Base-by-base conservation (phyloP, 2,329 filamentous ascomycete species). In the Leptographium galeiforme region DNA sequence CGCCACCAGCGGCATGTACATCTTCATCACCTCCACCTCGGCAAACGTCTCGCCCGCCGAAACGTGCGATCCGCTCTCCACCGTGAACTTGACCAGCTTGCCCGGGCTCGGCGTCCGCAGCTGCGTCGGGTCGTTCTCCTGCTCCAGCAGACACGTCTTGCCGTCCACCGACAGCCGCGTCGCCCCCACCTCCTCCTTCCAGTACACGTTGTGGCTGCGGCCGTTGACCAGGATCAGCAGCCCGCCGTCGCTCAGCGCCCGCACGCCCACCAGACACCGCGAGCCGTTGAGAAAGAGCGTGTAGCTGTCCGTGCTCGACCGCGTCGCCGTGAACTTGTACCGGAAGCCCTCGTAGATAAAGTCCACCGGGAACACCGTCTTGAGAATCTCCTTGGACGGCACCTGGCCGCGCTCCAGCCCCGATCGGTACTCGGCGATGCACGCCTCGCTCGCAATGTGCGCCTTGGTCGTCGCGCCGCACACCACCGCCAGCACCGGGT, bases 21-120 rank as follows among this genome's bases (percentile, higher is more conserved):
- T 98, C 79, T 98, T 98, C 93, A 98, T 98, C 71, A 98, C 93
- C 72, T 98, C 93, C 43, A 98, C 91, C 70, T 98, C 93, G 53
- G 93, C 93, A 65, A 89, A 98, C 38, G 91, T 77, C 69, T 97
- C 87, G 54, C 91, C 91, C 62, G 94, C 89, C 69, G 82, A 85
- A 69, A 98, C 82, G 67, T 98, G 93, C 61, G 89, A 79, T 57
- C 93, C 93, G 64, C 95, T 97, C 69, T 96, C 93, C 2, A 98
- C 87, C 1, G 89, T 87, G 71, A 93, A 98, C 73, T 95, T 96
- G 73, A 98, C 91, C 39, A 98, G 84, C 76, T 98, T 98, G 68
- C 93, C 93, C 48, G 93, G 93, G 57, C 87, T 94, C 44, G 93
- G 93, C 4, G 90, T 91, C 61, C 93, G 85, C 51, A 98, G 82